Evolutionary conservation across 2,329 filamentous ascomycete genomes (phyloP).

Genomic region (Penicillium sp.): DNA sequence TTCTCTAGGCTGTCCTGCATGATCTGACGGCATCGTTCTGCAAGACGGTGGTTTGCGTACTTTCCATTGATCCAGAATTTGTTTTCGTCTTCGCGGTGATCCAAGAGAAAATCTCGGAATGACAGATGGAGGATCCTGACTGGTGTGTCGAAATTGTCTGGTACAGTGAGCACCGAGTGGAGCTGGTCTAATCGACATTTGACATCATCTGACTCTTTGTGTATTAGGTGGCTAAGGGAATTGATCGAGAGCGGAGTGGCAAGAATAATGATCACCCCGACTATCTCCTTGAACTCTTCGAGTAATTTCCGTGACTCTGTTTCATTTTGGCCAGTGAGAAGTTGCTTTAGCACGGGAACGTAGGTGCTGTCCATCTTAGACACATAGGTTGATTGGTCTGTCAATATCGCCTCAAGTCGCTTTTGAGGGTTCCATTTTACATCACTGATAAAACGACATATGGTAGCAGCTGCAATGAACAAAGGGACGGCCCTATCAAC

Average conservation of each 20-base stretch:
- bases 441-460: slow-evolving; percentile 16
- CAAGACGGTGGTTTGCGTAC: neutral
- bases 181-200: neutral
- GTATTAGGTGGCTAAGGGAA: neutral
- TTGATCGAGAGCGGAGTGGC: slow-evolving; percentile 7
- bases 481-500: slow-evolving; percentile 14
- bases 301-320: slow-evolving; percentile 5
- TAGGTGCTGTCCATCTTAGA: slow-evolving; percentile 32
- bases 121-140: slow-evolving; percentile 8
- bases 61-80: slow-evolving; percentile 1
- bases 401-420: slow-evolving; percentile 17
- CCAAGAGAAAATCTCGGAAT: slow-evolving; percentile 10
- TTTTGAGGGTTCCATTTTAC: slow-evolving; percentile 9
- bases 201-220: neutral
- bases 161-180: slow-evolving; percentile 9
- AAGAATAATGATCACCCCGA: slow-evolving; percentile 9
- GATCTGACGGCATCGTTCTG: neutral
- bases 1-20: neutral
- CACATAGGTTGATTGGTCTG: slow-evolving; percentile 7
- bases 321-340: slow-evolving; percentile 14
- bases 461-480: slow-evolving; percentile 21
- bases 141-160: neutral
- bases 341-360: slow-evolving; percentile 24
- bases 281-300: slow-evolving; percentile 6
- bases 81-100: neutral